Conservation (phyloP, 306 rosid genomes). For the Abrus pulchellus region DNA sequence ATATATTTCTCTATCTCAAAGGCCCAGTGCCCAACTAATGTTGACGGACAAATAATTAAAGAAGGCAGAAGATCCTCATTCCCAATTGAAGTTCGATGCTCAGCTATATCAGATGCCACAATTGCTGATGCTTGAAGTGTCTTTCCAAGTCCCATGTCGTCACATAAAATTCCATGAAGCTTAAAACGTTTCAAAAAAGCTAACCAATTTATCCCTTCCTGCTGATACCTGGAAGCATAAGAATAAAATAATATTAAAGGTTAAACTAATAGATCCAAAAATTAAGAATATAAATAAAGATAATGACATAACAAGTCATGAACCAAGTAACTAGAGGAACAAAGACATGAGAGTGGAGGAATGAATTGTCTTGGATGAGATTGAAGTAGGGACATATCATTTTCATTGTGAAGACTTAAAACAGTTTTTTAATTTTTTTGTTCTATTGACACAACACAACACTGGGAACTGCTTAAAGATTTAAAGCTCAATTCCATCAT, state of each 20-base stretch:
- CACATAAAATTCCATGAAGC: slow-evolving; percentile 99
- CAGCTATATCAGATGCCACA: slow-evolving; percentile 90
- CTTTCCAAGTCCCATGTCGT: slow-evolving; percentile 99
- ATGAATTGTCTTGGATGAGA: neutral
- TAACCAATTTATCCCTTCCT: slow-evolving; percentile 98
- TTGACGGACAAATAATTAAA: slow-evolving; percentile 92
- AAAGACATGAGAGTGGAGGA: neutral
- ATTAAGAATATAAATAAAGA: neutral
- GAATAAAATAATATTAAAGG: slow-evolving; percentile 33
- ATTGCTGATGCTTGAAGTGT: slow-evolving; percentile 98
- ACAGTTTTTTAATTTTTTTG: neutral
- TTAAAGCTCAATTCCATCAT: slow-evolving; percentile 7
- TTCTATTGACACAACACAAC: neutral
- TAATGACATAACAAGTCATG: slow-evolving; percentile 26
- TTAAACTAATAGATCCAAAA: slow-evolving; percentile 5
- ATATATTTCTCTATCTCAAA: slow-evolving; percentile 95
- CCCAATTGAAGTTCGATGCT: slow-evolving; percentile 57
- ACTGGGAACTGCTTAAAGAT: neutral
- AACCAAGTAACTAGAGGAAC: slow-evolving; percentile 16
- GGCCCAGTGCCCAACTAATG: slow-evolving; percentile 99
- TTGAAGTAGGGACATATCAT: slow-evolving; percentile 29
- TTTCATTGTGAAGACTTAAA: slow-evolving; percentile 12
- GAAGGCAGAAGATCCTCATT: slow-evolving; percentile 70
- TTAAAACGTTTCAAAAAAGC: slow-evolving; percentile 96
- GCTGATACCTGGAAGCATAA: slow-evolving; percentile 83